Evolutionary conservation across 768 basidiomycete genomes (phyloP).

Genomic region (Phanerodontia chrysosporium): DNA sequence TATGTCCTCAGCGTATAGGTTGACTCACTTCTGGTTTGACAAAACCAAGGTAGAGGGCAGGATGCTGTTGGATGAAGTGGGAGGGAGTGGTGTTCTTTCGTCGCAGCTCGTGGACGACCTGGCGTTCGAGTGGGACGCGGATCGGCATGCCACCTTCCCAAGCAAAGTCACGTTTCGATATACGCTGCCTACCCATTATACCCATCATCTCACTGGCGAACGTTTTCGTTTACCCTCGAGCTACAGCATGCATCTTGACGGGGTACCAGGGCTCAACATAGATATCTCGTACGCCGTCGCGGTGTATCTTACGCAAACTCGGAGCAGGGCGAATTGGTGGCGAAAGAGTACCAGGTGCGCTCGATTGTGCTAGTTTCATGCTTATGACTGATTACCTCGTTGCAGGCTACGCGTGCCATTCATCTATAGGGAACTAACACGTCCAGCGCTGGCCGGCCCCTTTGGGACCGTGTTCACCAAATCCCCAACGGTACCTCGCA

Average conservation of each 20-base stretch:
- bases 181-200: conserved; percentile 19
- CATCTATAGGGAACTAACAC: conserved; percentile 15
- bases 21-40: no score
- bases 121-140: conserved; percentile 20
- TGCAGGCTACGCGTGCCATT: conserved; percentile 20
- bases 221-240: conserved; percentile 21
- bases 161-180: conserved; percentile 20
- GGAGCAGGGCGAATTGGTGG: conserved; percentile 20
- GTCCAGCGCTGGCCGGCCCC: conserved; percentile 18
- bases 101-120: conserved; percentile 15
- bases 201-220: conserved; percentile 7
- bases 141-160: conserved; percentile 16
- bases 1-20: no score
- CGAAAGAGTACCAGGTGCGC: conserved; percentile 14
- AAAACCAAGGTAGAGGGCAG: no score
- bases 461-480: conserved; percentile 13
- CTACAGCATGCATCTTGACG: conserved; percentile 17
- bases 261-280: conserved; percentile 23
- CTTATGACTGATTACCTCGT: not conserved
- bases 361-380: not conserved
- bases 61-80: conserved; percentile 25
- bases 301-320: conserved; percentile 15
- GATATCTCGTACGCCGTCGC: conserved; percentile 20
- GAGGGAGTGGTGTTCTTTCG: conserved; percentile 16
- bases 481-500: conserved; percentile 15